These are phyloP conservation scores for Lathyrus aphaca DNA, from an alignment of 306 rosid genomes.

Conservation along the genomic window DNA sequence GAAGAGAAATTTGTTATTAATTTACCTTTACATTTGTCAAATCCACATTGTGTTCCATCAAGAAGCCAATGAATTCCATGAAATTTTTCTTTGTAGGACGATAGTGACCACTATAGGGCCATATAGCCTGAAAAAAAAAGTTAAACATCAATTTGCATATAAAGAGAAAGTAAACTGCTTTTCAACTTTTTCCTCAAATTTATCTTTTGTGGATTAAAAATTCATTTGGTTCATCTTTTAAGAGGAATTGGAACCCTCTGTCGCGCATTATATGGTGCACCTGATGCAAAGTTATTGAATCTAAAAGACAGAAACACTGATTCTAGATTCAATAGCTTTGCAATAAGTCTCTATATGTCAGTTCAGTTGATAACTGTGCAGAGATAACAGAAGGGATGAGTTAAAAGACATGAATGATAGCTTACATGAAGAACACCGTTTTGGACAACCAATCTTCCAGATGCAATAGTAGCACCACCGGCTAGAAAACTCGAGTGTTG, in stretches of 20 bases:
- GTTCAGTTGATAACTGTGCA: too few relatives aligned
- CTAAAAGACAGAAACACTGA: too few relatives aligned
- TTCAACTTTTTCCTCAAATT: not conserved
- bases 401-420: not conserved
- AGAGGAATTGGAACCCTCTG: not conserved
- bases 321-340: not conserved
- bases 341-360: not conserved
- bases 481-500: conserved; percentile 92
- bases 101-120: conserved; percentile 94
- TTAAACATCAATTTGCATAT: conserved; percentile 17
- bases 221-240: not conserved
- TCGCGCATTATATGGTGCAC: not conserved
- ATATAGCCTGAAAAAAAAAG: conserved; percentile 62
- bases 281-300: not conserved
- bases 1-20: conserved; percentile 4
- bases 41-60: conserved; percentile 70
- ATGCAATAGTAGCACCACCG: conserved; percentile 80
- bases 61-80: conserved; percentile 63
- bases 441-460: conserved; percentile 75
- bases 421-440: conserved; percentile 73
- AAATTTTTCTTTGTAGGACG: conserved; percentile 72
- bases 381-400: too few relatives aligned
- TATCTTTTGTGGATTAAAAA: not conserved
- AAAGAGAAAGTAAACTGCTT: conserved; percentile 19
- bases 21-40: conserved; percentile 78